phyloP scores from a whole-genome alignment of 192 early-diverging fungal species.

The Tieghemiomyces parasiticus region DNA sequence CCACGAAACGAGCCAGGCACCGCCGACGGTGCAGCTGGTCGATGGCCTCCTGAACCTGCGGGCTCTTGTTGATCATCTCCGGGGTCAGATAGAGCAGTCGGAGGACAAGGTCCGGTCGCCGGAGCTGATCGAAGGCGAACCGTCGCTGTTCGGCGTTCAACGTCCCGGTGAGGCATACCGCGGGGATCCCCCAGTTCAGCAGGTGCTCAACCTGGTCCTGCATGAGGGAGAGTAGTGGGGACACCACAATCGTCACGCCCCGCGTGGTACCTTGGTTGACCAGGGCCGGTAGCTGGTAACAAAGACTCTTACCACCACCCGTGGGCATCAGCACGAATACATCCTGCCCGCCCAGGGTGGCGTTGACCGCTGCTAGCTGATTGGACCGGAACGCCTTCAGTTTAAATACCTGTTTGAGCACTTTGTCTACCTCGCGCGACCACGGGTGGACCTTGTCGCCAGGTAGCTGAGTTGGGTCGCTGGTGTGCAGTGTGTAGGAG shows the following conservation, averaged over 20 bases:
- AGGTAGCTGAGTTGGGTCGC: background rate
- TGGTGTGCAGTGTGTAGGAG: background rate
- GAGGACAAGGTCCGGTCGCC: slow-evolving; percentile 23
- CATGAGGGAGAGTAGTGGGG: slow-evolving; percentile 90
- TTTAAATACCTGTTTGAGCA: slow-evolving; percentile 48
- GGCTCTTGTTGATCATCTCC: slow-evolving; percentile 58
- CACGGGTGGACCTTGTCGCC: slow-evolving; percentile 33
- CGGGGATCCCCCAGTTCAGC: slow-evolving; percentile 39
- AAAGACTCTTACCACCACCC: slow-evolving; percentile 90
- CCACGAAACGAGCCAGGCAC: slow-evolving; percentile 70
- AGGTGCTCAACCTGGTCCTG: slow-evolving; percentile 84
- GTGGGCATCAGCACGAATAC: slow-evolving; percentile 98
- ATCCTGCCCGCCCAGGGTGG: slow-evolving; percentile 65
- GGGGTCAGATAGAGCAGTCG: slow-evolving; percentile 83
- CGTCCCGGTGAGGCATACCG: slow-evolving; percentile 46
- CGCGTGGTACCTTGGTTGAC: slow-evolving; percentile 40
- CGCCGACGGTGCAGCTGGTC: slow-evolving; percentile 37
- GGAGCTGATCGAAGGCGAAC: slow-evolving; percentile 42
- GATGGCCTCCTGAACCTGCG: slow-evolving; percentile 36
- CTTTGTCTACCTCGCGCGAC: slow-evolving; percentile 52
- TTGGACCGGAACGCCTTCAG: slow-evolving; percentile 66
- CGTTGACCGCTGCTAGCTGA: slow-evolving; percentile 82
- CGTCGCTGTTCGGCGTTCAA: slow-evolving; percentile 29
- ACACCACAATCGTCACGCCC: slow-evolving; percentile 80
- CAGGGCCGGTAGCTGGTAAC: slow-evolving; percentile 83